A percentile compares a stretch with the other conserved stretches of the same genome.
Conservation (phyloP, 441 rosid genomes). For the Populus trichocarpa region DNA sequence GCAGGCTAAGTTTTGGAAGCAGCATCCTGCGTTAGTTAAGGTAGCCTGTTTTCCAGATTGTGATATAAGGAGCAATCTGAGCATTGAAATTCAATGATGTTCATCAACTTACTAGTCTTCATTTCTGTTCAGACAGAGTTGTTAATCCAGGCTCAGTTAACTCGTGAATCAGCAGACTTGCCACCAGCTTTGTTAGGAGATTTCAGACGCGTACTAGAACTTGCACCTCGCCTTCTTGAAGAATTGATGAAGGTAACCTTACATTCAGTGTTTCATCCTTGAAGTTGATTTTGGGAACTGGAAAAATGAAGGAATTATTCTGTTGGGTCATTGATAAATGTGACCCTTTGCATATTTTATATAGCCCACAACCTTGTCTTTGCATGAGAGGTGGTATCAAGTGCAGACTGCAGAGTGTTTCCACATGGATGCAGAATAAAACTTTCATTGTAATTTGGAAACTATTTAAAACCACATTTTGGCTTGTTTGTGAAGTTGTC, state of each 20-base stretch:
- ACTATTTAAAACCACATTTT: background rate
- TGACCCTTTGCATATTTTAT: background rate
- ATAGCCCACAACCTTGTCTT: background rate
- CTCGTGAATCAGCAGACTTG: constrained; percentile 67
- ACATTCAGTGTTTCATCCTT: constrained; percentile 1
- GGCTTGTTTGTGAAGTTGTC: background rate
- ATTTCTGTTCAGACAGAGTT: constrained; percentile 71
- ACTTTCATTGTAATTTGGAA: background rate
- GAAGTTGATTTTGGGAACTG: constrained; percentile 13
- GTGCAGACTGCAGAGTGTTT: background rate
- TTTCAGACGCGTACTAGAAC: constrained; percentile 88
- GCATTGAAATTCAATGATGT: background rate
- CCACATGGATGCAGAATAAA: background rate
- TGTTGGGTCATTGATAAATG: background rate
- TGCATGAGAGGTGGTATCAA: background rate
- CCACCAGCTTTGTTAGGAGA: constrained; percentile 79
- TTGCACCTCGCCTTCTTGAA: constrained; percentile 97
- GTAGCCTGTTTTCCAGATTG: constrained; percentile 33
- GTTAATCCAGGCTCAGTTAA: constrained; percentile 96
- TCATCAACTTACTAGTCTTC: constrained; percentile 18
- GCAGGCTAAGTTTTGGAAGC: constrained; percentile 99
- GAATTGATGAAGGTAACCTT: constrained; percentile 83
- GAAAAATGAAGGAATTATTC: background rate
- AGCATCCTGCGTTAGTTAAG: constrained; percentile 97
- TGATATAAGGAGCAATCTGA: constrained; percentile 6